These are phyloP conservation scores for Scedosporium minutisporum DNA, from an alignment of 2,329 filamentous ascomycete species.

Conservation along the genomic window DNA sequence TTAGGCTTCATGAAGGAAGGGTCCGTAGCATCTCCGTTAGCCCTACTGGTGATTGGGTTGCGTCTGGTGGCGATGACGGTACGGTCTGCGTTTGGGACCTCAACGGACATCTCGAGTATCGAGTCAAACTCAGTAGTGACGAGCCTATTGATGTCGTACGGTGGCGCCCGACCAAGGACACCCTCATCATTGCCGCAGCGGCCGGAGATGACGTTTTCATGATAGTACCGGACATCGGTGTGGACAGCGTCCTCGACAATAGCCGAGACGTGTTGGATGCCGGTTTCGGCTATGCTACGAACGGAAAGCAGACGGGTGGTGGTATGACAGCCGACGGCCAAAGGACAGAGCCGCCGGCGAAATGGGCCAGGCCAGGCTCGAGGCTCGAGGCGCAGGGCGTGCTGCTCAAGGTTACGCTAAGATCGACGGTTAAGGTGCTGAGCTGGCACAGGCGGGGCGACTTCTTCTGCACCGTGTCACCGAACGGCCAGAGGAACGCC, in stretches of 20 bases:
- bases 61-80: slow-evolving; percentile 89
- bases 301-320: slow-evolving; percentile 41
- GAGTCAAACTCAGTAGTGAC: slow-evolving; percentile 65
- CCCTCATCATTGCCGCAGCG: slow-evolving; percentile 72
- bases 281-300: slow-evolving; percentile 88
- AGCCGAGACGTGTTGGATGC: slow-evolving; percentile 72
- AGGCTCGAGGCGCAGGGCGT: slow-evolving; percentile 70
- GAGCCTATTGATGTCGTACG: slow-evolving; percentile 75
- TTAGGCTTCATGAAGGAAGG: slow-evolving; percentile 77
- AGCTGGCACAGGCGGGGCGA: slow-evolving; percentile 92
- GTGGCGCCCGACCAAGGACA: slow-evolving; percentile 80
- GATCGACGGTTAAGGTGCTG: slow-evolving; percentile 74
- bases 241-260: slow-evolving; percentile 61
- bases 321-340: slow-evolving; percentile 40
- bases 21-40: slow-evolving; percentile 80
- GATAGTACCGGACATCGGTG: slow-evolving; percentile 65
- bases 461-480: slow-evolving; percentile 87
- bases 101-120: slow-evolving; percentile 83
- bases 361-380: slow-evolving; percentile 71
- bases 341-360: slow-evolving; percentile 66
- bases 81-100: slow-evolving; percentile 87
- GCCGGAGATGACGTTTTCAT: slow-evolving; percentile 80
- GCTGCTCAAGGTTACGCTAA: slow-evolving; percentile 69
- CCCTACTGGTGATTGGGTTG: slow-evolving; percentile 74
- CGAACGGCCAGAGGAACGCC: slow-evolving; percentile 64